Evolutionary conservation across 2,329 filamentous ascomycete species (phyloP).

Genomic region (Metarhizium sp.): DNA sequence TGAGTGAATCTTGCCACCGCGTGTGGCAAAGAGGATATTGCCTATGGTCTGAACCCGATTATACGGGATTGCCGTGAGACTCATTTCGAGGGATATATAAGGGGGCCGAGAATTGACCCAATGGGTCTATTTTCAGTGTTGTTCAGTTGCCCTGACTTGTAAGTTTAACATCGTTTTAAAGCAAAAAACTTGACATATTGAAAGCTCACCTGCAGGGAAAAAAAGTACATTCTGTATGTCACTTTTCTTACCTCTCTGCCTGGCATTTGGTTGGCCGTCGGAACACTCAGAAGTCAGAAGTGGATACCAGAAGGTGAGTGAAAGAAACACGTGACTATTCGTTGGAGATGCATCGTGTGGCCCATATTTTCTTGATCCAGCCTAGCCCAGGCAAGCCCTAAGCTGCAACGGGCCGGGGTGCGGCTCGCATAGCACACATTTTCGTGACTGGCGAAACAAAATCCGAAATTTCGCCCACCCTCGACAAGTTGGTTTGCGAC

Average conservation of each 20-base stretch:
- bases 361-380: conserved; percentile 6
- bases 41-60: conserved; percentile 50
- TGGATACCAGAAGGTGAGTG: not conserved
- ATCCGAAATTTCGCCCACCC: conserved; percentile 12
- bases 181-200: not conserved
- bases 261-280: not conserved
- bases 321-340: too few relatives aligned
- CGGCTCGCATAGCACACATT: conserved; percentile 19
- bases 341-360: not conserved
- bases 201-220: conserved; percentile 11
- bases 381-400: conserved; percentile 29
- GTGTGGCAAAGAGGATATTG: conserved; percentile 60
- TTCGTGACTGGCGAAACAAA: conserved; percentile 12
- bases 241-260: too few relatives aligned
- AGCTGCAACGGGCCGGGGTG: conserved; percentile 11
- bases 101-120: not conserved
- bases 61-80: conserved; percentile 41
- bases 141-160: not conserved
- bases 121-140: not conserved
- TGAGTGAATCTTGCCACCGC: conserved; percentile 61
- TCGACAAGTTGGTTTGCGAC: not conserved
- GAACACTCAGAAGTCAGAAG: not conserved
- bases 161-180: not conserved
- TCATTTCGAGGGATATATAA: not conserved
- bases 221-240: conserved; percentile 20